phyloP scores from a whole-genome alignment of 2,329 filamentous ascomycete genomes.

The Diaporthe velutina region DNA sequence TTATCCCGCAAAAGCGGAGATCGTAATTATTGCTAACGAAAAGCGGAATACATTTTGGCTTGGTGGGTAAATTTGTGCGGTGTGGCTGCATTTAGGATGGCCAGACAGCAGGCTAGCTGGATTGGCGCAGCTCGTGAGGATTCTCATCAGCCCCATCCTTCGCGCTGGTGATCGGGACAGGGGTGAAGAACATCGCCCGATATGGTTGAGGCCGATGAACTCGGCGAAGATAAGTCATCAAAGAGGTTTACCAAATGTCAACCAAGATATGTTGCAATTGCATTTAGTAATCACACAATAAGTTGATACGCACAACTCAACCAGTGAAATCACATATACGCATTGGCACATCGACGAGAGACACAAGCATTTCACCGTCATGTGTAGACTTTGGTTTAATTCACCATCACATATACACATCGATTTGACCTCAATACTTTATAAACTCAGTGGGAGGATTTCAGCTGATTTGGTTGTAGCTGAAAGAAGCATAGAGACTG shows the following conservation, averaged over 20 bases:
- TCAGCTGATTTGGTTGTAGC: background rate
- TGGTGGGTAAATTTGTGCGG: background rate
- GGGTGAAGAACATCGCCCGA: background rate
- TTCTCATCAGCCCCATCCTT: background rate
- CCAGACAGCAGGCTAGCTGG: background rate
- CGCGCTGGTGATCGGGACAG: background rate
- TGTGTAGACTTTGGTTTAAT: too few relatives aligned
- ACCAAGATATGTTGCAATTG: too few relatives aligned
- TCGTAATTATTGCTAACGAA: background rate
- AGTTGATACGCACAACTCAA: background rate
- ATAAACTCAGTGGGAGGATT: background rate
- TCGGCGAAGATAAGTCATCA: background rate
- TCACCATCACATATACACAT: rapidly evolving
- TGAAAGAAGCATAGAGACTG: background rate
- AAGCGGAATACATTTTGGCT: background rate
- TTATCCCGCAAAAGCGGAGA: background rate
- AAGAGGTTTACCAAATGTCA: background rate
- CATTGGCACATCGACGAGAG: background rate
- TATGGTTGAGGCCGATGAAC: background rate
- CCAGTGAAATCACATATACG: background rate
- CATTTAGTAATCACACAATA: background rate
- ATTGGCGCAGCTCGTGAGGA: background rate
- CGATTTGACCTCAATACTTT: background rate
- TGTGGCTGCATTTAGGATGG: background rate
- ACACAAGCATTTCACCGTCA: background rate